These are phyloP conservation scores for Pseudozyma hubeiensis DNA, from an alignment of 1,284 basidiomycete species.

Conservation along the genomic window DNA sequence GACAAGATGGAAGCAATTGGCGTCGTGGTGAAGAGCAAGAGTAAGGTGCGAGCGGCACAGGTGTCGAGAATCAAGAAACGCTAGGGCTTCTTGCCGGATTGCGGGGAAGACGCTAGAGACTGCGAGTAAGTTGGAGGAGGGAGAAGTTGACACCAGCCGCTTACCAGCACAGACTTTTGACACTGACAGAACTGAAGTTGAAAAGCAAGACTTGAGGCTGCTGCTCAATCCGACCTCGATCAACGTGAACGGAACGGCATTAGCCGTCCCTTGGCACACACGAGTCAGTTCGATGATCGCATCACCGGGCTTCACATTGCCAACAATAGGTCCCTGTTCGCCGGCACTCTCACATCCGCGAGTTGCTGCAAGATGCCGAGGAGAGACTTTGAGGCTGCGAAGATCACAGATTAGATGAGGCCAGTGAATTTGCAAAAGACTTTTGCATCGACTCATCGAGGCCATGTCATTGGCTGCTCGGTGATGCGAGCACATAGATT, in stretches of 20 bases:
- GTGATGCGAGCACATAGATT: conserved; percentile 27
- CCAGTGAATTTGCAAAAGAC: neutral
- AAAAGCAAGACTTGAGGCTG: too few relatives aligned
- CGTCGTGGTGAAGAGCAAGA: neutral
- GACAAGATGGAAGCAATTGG: neutral
- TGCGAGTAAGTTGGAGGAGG: too few relatives aligned
- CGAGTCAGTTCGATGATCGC: too few relatives aligned
- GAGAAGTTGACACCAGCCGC: too few relatives aligned
- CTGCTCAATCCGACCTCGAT: too few relatives aligned
- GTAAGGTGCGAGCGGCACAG: neutral
- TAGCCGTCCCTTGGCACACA: too few relatives aligned
- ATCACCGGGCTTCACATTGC: neutral
- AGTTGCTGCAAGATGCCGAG: neutral
- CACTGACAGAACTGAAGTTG: too few relatives aligned
- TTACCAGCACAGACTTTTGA: too few relatives aligned
- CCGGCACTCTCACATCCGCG: neutral
- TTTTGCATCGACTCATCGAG: neutral
- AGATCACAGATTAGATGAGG: conserved; percentile 17
- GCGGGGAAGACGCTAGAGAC: too few relatives aligned
- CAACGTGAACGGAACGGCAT: too few relatives aligned
- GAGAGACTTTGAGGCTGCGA: neutral
- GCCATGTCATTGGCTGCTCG: conserved; percentile 20
- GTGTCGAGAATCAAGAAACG: too few relatives aligned
- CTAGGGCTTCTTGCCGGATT: too few relatives aligned
- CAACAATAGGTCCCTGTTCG: neutral